Conservation (phyloP, 2,329 filamentous ascomycete species). For the Cladobotryum mycophilum region DNA sequence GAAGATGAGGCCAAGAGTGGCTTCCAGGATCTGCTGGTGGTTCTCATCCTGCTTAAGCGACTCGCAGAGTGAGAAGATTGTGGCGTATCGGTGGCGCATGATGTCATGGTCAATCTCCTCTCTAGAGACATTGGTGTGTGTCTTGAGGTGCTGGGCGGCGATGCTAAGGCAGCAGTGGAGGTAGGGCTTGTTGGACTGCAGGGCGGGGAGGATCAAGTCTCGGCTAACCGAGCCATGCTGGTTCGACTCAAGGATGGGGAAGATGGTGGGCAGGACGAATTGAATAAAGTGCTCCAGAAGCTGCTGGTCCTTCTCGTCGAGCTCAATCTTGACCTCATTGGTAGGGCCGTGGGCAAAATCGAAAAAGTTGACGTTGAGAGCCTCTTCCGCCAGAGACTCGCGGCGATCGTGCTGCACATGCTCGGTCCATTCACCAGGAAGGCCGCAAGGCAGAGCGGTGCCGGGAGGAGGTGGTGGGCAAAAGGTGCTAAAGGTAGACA, state of each 20-base stretch:
- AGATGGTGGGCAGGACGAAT: slow-evolving; percentile 79
- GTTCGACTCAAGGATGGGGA: slow-evolving; percentile 86
- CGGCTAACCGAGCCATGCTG: slow-evolving; percentile 76
- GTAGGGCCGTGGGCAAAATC: slow-evolving; percentile 68
- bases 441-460: slow-evolving; percentile 56
- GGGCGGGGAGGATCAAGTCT: slow-evolving; percentile 77
- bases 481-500: slow-evolving; percentile 90
- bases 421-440: slow-evolving; percentile 56
- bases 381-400: slow-evolving; percentile 62
- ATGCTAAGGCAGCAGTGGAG: slow-evolving; percentile 94
- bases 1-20: slow-evolving; percentile 90
- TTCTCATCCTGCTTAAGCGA: slow-evolving; percentile 73
- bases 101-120: slow-evolving; percentile 85
- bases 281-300: slow-evolving; percentile 88
- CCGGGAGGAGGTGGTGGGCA: slow-evolving; percentile 69
- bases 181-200: slow-evolving; percentile 89
- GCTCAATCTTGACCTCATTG: slow-evolving; percentile 63
- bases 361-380: slow-evolving; percentile 72
- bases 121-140: slow-evolving; percentile 51
- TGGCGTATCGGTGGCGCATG: slow-evolving; percentile 83
- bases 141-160: slow-evolving; percentile 87
- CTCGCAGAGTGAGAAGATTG: slow-evolving; percentile 79
- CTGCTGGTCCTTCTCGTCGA: slow-evolving; percentile 81
- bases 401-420: slow-evolving; percentile 35
- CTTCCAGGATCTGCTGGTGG: slow-evolving; percentile 84